A percentile compares a stretch with the other conserved stretches of the same genome.
phyloP scores from a whole-genome alignment of 2,329 filamentous ascomycete genomes.

The Epichloe brachyelytri region DNA sequence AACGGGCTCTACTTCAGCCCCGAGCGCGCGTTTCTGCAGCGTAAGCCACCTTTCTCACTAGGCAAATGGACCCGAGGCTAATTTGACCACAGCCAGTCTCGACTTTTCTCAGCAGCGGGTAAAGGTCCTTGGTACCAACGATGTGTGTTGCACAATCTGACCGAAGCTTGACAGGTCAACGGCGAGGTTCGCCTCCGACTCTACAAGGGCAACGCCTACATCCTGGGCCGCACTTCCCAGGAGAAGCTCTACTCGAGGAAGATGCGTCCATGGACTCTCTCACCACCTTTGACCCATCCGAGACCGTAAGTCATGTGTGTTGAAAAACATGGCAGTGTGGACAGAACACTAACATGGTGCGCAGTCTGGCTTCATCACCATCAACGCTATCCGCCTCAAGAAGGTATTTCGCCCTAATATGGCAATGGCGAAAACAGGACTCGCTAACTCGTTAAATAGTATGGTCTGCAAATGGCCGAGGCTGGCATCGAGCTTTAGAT shows the following conservation, averaged over 20 bases:
- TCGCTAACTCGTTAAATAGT: not conserved
- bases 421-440: not conserved
- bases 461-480: conserved; percentile 2
- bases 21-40: conserved; percentile 1
- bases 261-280: conserved; percentile 35
- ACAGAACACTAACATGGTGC: not conserved
- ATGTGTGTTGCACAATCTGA: not conserved
- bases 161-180: conserved; percentile 10
- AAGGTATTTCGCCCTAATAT: conserved; percentile 13
- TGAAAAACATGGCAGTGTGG: not conserved
- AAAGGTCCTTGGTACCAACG: not conserved
- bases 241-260: conserved; percentile 34
- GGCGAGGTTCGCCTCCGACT: conserved; percentile 23
- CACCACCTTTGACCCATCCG: conserved; percentile 26
- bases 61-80: not conserved
- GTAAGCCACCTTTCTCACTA: not conserved
- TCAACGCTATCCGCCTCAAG: conserved; percentile 52
- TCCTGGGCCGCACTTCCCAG: conserved; percentile 25
- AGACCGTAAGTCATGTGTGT: conserved; percentile 16
- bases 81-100: not conserved
- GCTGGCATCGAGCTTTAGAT: not conserved
- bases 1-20: conserved; percentile 4
- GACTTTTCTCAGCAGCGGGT: conserved; percentile 3
- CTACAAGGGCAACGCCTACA: conserved; percentile 24
- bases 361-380: conserved; percentile 41